Evolutionary conservation across 371 early-diverging fungal species (phyloP), one percentile per base, ranked within the genome.

Genomic region (Rhizopus stolonifer): DNA sequence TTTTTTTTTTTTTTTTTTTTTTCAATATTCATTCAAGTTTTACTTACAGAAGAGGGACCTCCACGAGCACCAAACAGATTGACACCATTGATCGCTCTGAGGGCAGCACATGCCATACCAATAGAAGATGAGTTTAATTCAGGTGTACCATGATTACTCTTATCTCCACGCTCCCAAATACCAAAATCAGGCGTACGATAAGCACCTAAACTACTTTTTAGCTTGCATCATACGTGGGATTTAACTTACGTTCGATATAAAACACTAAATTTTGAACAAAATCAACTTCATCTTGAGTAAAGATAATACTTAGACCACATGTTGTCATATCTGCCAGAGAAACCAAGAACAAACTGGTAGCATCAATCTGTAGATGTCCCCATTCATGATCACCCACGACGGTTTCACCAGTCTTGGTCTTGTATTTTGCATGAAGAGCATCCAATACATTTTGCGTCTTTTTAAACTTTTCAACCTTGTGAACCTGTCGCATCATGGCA

Each of bases 131-230:
- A 88, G 57, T 94, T 94, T 48, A 94, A 59, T 65, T 94, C 94
- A 3, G 93, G 90, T 43, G 83, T 74, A 15, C 93, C 94, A 65
- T 92, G 91, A 63, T 94, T 94, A 46, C 84, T 81, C 68, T 94
- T 94, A 72, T 92, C 87, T 46, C 94, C 94, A 34, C 94, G 77
- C 62, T 94, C 94, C 94, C 94, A 92, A 48, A 91, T 87, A 42
- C 93, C 93, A 66, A 88, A 93, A 53, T 94, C 94, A 3, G 93
- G 93, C 0, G 92, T 93, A 46, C 89, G 79, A 64, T 83, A 78
- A 26, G 80, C 78, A 29, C 74, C 77, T 77, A n/a, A n/a, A n/a
- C n/a, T n/a, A n/a, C n/a, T n/a, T n/a, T n/a, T n/a, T n/a, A n/a
- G n/a, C n/a, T n/a, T n/a, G n/a, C n/a, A n/a, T n/a, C n/a, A n/a